These are phyloP conservation scores for Phytophthora idaei DNA, from an alignment of 352 stramenopile genomes.

Conservation along the genomic window DNA sequence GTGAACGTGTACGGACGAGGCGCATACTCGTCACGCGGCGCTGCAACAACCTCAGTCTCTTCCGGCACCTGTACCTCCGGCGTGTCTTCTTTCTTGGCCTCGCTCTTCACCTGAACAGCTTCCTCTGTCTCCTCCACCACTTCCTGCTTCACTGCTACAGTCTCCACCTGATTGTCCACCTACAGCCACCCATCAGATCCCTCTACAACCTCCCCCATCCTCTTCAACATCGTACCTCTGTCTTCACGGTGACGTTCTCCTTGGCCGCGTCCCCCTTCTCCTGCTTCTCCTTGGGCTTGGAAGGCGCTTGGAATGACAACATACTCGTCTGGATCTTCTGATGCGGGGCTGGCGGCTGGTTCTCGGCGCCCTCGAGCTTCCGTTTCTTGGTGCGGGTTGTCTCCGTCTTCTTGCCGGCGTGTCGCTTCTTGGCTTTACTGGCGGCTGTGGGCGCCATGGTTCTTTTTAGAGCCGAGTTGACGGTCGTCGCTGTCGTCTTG, in stretches of 20 bases:
- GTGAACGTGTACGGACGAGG: constrained; percentile 62
- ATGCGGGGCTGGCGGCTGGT: constrained; percentile 24
- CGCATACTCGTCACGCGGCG: constrained; percentile 30
- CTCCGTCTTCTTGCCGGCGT: constrained; percentile 37
- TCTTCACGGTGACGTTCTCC: constrained; percentile 20
- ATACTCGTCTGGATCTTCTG: constrained; percentile 76
- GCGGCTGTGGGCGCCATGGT: constrained; percentile 25
- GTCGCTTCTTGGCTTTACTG: constrained; percentile 39
- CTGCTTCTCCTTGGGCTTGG: constrained; percentile 20
- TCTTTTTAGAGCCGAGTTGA: constrained; percentile 39
- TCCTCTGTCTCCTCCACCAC: constrained; percentile 14
- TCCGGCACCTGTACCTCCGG: constrained; percentile 15
- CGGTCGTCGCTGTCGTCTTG: constrained; percentile 22
- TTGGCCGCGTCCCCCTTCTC: constrained; percentile 12
- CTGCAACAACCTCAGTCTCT: constrained; percentile 6
- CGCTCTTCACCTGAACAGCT: constrained; percentile 7
- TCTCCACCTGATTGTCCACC: constrained; percentile 21
- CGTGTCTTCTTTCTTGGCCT: constrained; percentile 29
- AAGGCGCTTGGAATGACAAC: constrained; percentile 62
- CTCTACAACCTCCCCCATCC: constrained; percentile 3
- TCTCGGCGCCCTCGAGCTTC: constrained; percentile 50
- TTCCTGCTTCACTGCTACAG: constrained; percentile 8
- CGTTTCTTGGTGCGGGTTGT: constrained; percentile 45
- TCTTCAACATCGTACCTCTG: constrained; percentile 17
- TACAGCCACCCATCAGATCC: constrained; percentile 9